Percentiles rank a stretch among this genome's conserved stretches.
Conservation (phyloP, 441 rosid genomes). For the Isatis lusitanica region DNA sequence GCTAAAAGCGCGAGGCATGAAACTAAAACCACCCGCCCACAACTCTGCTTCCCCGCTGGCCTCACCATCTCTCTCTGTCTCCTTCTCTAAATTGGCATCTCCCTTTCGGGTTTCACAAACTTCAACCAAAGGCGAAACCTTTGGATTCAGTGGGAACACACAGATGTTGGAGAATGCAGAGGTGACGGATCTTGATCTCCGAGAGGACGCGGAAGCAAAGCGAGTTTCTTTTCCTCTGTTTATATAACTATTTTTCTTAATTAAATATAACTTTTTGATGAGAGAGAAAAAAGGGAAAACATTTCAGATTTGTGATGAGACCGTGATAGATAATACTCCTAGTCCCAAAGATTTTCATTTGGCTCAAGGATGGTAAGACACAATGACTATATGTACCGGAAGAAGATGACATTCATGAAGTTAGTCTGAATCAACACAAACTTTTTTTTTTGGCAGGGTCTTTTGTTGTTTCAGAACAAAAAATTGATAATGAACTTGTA, state of each 20-base stretch:
- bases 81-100: conserved; percentile 21
- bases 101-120: conserved; percentile 14
- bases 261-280: neutral
- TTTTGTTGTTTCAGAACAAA: too few species aligned
- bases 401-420: too few species aligned
- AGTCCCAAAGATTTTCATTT: too few species aligned
- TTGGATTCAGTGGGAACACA: neutral
- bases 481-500: neutral
- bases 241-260: conserved; percentile 1
- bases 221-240: neutral
- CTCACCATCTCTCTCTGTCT: conserved; percentile 46
- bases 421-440: too few species aligned
- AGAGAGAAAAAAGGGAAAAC: neutral
- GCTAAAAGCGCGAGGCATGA: conserved; percentile 53
- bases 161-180: neutral
- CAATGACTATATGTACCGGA: too few species aligned
- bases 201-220: conserved; percentile 2
- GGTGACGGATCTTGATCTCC: conserved; percentile 34
- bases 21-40: conserved; percentile 45
- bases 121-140: conserved; percentile 22
- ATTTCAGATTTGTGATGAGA: too few species aligned
- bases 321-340: too few species aligned
- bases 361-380: too few species aligned
- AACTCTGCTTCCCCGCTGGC: conserved; percentile 51
- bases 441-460: too few species aligned